phyloP scores from a whole-genome alignment of 2,329 filamentous ascomycete species.

The Neonectria faginata region DNA sequence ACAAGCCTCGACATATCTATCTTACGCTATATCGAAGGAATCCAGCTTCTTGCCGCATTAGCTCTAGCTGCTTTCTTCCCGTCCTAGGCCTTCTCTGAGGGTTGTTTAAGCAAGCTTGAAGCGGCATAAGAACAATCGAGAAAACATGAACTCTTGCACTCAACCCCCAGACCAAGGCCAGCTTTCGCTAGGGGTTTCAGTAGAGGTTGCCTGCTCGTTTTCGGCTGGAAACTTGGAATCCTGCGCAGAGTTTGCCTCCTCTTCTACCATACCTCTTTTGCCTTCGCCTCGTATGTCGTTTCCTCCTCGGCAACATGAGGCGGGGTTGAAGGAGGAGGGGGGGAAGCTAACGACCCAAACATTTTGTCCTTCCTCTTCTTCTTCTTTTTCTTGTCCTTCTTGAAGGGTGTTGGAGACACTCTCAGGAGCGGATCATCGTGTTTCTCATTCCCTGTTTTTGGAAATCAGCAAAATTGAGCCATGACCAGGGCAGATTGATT shows the following conservation, averaged over 20 bases:
- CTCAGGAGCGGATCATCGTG: neutral
- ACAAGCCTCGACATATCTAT: neutral
- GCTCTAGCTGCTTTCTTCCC: neutral
- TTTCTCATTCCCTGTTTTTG: neutral
- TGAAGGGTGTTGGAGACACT: neutral
- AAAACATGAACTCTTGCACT: too few species aligned
- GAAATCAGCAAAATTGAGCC: neutral
- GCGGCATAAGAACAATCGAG: neutral
- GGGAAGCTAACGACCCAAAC: neutral
- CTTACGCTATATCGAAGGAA: neutral
- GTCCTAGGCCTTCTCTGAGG: neutral
- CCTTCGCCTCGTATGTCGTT: too few species aligned
- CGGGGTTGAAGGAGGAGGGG: neutral
- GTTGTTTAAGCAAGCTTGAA: neutral
- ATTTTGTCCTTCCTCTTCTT: neutral
- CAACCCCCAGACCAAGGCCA: too few species aligned
- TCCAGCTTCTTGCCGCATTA: neutral
- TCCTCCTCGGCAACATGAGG: neutral
- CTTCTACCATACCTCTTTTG: too few species aligned
- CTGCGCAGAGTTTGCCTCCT: too few species aligned
- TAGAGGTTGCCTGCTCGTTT: too few species aligned
- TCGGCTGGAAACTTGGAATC: too few species aligned
- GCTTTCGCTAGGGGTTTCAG: too few species aligned
- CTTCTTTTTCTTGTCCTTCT: neutral
- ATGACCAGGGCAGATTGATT: neutral